phyloP scores from a whole-genome alignment of 169 alveolate genomes.

The Pseudocohnilembus persalinus region DNA sequence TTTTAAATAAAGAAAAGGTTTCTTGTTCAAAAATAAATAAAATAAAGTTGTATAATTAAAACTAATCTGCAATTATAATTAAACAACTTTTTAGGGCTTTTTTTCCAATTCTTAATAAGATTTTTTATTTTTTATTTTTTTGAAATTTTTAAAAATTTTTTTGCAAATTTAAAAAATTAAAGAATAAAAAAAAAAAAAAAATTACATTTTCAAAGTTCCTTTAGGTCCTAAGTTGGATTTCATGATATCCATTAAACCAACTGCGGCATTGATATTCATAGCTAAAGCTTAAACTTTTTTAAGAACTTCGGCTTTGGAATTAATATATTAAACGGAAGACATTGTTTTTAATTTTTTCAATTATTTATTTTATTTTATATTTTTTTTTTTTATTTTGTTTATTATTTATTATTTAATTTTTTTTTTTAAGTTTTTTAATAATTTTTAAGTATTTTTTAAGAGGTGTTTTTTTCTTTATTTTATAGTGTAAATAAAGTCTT shows the following conservation, averaged over 20 bases:
- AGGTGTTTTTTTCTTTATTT: not conserved
- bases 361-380: not conserved
- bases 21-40: too few relatives aligned
- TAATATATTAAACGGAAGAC: slow-evolving; percentile 69
- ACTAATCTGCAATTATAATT: too few relatives aligned
- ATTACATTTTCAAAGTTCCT: slow-evolving; percentile 98
- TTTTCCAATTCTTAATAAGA: too few relatives aligned
- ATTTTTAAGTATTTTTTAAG: not conserved
- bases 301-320: slow-evolving; percentile 96
- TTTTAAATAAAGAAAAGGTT: too few relatives aligned
- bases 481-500: not conserved
- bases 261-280: slow-evolving; percentile 97
- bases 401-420: not conserved
- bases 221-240: slow-evolving; percentile 98
- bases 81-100: too few relatives aligned
- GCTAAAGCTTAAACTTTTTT: slow-evolving; percentile 95
- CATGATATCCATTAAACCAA: slow-evolving; percentile 95
- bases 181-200: too few relatives aligned
- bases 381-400: not conserved
- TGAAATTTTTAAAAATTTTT: too few relatives aligned
- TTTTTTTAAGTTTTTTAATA: not conserved
- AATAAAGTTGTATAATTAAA: too few relatives aligned
- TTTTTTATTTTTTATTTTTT: too few relatives aligned
- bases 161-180: too few relatives aligned
- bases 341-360: slow-evolving; percentile 14